phyloP scores from a whole-genome alignment of 495 filamentous ascomycete species.

The Rhizodiscina lignyota region DNA sequence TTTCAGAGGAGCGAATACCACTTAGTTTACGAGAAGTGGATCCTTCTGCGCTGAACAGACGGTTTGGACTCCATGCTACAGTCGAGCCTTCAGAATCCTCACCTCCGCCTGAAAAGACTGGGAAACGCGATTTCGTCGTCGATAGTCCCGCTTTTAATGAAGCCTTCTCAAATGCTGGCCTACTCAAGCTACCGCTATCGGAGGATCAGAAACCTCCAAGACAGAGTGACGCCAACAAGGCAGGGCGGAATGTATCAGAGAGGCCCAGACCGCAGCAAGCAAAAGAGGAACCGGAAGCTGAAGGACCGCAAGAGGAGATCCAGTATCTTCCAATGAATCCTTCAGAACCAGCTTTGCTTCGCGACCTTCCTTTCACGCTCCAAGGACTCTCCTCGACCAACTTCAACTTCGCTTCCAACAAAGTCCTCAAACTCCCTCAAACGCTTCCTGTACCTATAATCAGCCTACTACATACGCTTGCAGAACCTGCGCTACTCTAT shows the following conservation, averaged over 20 bases:
- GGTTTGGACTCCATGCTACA: conserved; percentile 13
- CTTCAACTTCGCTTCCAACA: conserved; percentile 46
- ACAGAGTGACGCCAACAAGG: too few relatives aligned
- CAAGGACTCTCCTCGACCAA: conserved; percentile 83
- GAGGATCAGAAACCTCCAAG: too few relatives aligned
- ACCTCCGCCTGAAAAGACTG: too few relatives aligned
- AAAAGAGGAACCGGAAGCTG: conserved; percentile 34
- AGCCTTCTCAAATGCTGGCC: conserved; percentile 36
- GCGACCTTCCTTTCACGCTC: conserved; percentile 85
- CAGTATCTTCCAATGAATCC: conserved; percentile 7
- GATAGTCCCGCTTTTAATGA: conserved; percentile 26
- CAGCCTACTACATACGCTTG: conserved; percentile 73
- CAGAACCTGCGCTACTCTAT: conserved; percentile 86
- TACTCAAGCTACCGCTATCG: conserved; percentile 28
- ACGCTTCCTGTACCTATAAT: conserved; percentile 72
- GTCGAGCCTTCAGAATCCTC: too few relatives aligned
- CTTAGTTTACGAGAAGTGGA: too few relatives aligned
- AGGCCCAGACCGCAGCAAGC: too few relatives aligned
- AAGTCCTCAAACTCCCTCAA: conserved; percentile 47
- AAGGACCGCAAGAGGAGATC: conserved; percentile 3
- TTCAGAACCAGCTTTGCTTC: conserved; percentile 57
- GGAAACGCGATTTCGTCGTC: not conserved
- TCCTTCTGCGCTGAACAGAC: conserved; percentile 10
- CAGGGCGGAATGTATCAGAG: too few relatives aligned
- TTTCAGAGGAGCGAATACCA: conserved; percentile 36